Base-by-base conservation (phyloP, 2,329 filamentous ascomycete genomes). In the Pseudogymnoascus sp. region DNA sequence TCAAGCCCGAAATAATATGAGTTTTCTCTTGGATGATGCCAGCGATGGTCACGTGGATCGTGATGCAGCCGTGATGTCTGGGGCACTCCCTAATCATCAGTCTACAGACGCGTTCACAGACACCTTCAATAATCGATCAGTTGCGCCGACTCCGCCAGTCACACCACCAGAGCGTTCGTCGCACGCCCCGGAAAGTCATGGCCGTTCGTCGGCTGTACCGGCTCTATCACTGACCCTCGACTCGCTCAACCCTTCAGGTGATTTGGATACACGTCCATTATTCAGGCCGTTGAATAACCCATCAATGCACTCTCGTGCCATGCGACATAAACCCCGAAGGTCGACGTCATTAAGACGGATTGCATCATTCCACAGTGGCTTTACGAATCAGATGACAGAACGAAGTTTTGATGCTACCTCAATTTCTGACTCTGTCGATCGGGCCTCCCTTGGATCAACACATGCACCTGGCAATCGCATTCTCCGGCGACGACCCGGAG, bases 401-500 rank as follows among this genome's bases (percentile, higher is more conserved):
- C 78, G 77, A 58, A 89, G 85, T 68, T 83, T 88, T 60, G 84
- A 87, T 68, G 85, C 83, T 4, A 84, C 79, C 0, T 81, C 80
- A 0, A 78, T 78, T 43, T 84, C 83, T 0, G 81, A 75, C 38
- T 86, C 84, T 1, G 74, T 79, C 20, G 75, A 75, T 5, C 78
- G 77, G 4, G 69, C 76, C 3, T 78, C 78, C 0, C 71, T 79
- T 57, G 37, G 37, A 37, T 58, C 57, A 11, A 58, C 57, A 7
- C 57, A 58, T 58, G 79, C 81, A 1, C 75, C 76, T 18, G 84
- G 84, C n/a, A 74, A 83, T 6, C 82, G 86, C 47, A 79, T 87
- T 41, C 79, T 94, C 64, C 81, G 90, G 63, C 79, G 90, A 70
- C 81, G 86, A 12, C 90, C 89, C 6, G 90, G 89, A 57, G 89